These are phyloP conservation scores for Xylaria flabelliformis DNA, from an alignment of 495 filamentous ascomycete species.

Conservation along the genomic window DNA sequence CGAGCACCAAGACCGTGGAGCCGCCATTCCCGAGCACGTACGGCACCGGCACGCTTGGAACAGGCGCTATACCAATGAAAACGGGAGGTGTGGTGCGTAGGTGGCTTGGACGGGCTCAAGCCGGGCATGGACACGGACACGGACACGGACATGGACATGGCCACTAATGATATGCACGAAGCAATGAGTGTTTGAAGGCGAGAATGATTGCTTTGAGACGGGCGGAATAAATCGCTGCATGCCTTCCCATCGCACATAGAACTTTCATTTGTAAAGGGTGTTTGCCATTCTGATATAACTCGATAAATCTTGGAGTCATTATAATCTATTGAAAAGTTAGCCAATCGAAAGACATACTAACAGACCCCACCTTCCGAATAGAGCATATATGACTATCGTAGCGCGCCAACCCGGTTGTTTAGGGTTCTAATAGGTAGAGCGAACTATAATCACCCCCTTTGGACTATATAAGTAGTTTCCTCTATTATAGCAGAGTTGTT, in stretches of 20 bases:
- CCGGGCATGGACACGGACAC: conserved; percentile 20
- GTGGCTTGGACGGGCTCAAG: conserved; percentile 32
- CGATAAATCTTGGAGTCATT: not conserved
- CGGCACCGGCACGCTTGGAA: conserved; percentile 16
- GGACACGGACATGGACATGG: conserved; percentile 2
- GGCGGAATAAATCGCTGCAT: not conserved
- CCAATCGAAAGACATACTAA: not conserved
- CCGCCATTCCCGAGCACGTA: conserved; percentile 35
- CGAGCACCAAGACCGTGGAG: conserved; percentile 39
- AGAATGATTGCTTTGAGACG: not conserved
- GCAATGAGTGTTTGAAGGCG: not conserved
- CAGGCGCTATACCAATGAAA: conserved; percentile 22
- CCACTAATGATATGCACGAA: conserved; percentile 9
- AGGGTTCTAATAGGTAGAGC: too few species aligned
- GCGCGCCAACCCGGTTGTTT: too few species aligned
- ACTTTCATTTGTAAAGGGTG: not conserved
- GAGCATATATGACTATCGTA: too few species aligned
- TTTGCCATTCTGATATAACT: not conserved
- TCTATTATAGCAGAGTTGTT: too few species aligned
- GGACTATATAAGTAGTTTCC: too few species aligned
- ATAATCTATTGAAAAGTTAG: not conserved
- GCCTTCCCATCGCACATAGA: not conserved
- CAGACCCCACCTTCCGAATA: conserved; percentile 7
- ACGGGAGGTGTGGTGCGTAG: conserved; percentile 30
- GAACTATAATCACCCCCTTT: too few species aligned